Percentiles rank a stretch among this genome's conserved stretches.
These are phyloP conservation scores for Arthroderma sp. DNA, from an alignment of 2,329 filamentous ascomycete species.

Conservation along the genomic window DNA sequence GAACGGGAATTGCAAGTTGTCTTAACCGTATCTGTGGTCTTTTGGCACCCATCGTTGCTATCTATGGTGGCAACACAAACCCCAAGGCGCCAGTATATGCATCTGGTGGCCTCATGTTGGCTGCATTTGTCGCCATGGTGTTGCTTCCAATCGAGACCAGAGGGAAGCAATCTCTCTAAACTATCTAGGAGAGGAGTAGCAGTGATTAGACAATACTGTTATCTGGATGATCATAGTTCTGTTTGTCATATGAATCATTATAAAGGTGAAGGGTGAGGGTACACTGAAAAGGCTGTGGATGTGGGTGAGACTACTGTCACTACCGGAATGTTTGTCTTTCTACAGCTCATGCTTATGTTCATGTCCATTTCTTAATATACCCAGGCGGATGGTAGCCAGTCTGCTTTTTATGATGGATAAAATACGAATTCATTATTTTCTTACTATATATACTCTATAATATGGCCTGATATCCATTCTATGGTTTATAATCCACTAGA, in stretches of 20 bases:
- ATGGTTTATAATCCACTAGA: not conserved
- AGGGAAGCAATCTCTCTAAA: slow-evolving; percentile 32
- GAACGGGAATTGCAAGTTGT: slow-evolving; percentile 38
- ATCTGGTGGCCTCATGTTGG: slow-evolving; percentile 33
- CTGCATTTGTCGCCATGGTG: slow-evolving; percentile 36
- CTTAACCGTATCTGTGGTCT: slow-evolving; percentile 36
- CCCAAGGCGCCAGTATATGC: slow-evolving; percentile 37
- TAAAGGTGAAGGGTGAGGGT: not conserved
- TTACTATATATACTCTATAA: not conserved
- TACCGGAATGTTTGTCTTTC: not conserved
- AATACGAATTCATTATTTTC: not conserved
- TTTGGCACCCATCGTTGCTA: slow-evolving; percentile 35
- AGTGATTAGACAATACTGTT: not conserved
- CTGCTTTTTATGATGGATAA: not conserved
- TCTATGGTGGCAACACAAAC: slow-evolving; percentile 28
- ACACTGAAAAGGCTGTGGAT: not conserved
- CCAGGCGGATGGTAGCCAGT: not conserved
- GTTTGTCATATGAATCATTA: not conserved
- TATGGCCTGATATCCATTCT: not conserved
- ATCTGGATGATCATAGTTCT: not conserved
- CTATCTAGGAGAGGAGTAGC: slow-evolving; percentile 49
- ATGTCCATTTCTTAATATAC: slow-evolving; percentile 2
- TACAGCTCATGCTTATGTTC: not conserved
- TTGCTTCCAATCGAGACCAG: slow-evolving; percentile 37
- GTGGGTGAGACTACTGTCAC: not conserved